Evolutionary conservation across 768 basidiomycete species (phyloP).

Genomic region (Suillus decipiens): DNA sequence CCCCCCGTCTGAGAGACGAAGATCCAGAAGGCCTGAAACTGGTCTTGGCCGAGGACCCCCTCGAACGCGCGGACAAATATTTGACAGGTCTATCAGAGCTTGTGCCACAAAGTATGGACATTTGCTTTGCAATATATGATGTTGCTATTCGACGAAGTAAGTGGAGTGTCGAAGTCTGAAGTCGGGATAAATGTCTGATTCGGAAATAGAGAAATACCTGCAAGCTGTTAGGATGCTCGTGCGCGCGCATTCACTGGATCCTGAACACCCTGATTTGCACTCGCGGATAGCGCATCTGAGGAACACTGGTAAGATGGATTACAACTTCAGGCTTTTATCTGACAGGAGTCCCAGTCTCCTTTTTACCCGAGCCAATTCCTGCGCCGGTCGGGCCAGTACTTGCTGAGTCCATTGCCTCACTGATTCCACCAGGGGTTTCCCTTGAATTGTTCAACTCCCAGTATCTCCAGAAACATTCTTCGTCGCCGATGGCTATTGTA

Average conservation of each 20-base stretch:
- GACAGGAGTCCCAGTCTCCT: slow-evolving; percentile 39
- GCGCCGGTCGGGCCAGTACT: slow-evolving; percentile 53
- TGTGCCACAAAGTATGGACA: slow-evolving; percentile 56
- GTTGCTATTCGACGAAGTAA: slow-evolving; percentile 80
- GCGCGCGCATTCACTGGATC: slow-evolving; percentile 52
- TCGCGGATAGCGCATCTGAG: slow-evolving; percentile 67
- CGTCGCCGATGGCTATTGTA: slow-evolving; percentile 54
- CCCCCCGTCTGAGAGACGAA: slow-evolving; percentile 62
- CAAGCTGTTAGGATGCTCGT: slow-evolving; percentile 74
- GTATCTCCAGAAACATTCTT: slow-evolving; percentile 66
- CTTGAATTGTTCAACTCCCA: slow-evolving; percentile 73
- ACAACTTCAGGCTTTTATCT: slow-evolving; percentile 9
- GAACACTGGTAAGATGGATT: slow-evolving; percentile 44
- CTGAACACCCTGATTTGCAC: slow-evolving; percentile 69
- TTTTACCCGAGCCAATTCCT: slow-evolving; percentile 43
- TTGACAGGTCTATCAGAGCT: slow-evolving; percentile 62
- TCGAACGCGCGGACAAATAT: slow-evolving; percentile 76
- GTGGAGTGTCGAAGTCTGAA: slow-evolving; percentile 27
- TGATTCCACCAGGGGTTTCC: slow-evolving; percentile 60
- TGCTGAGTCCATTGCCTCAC: slow-evolving; percentile 42
- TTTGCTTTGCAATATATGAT: slow-evolving; percentile 78
- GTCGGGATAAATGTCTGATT: background rate
- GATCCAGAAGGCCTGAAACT: slow-evolving; percentile 83
- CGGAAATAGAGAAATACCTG: slow-evolving; percentile 67
- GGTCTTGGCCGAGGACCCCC: slow-evolving; percentile 57